Conservation (phyloP, 2,329 filamentous ascomycete genomes). For the Phialophora macrospora region DNA sequence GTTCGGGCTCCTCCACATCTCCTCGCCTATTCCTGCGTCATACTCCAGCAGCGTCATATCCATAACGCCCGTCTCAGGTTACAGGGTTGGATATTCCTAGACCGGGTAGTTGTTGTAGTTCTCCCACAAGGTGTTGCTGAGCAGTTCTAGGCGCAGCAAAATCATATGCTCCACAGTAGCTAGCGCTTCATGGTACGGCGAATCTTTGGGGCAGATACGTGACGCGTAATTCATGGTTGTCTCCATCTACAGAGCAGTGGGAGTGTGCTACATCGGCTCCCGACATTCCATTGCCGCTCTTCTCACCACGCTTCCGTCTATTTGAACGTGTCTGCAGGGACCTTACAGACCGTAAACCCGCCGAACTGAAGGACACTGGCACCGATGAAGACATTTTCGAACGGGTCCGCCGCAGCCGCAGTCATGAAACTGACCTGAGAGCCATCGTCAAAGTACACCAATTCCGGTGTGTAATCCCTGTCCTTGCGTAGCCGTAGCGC, state of each 20-base stretch:
- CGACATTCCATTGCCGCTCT: neutral
- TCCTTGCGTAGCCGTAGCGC: constrained; percentile 26
- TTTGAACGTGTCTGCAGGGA: neutral
- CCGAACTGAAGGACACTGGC: constrained; percentile 28
- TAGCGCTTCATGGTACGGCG: neutral
- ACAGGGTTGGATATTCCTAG: too few relatives aligned
- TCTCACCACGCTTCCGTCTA: neutral
- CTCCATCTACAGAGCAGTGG: neutral
- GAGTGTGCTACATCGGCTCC: neutral
- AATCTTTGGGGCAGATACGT: neutral
- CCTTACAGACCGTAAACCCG: constrained; percentile 29
- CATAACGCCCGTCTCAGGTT: neutral
- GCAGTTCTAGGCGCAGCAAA: too few relatives aligned
- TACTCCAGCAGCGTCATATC: neutral
- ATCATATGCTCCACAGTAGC: neutral
- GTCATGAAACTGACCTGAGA: constrained; percentile 34
- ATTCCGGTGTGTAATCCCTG: constrained; percentile 25
- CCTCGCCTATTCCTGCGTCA: neutral
- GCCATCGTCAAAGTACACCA: constrained; percentile 33
- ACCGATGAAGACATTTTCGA: constrained; percentile 22
- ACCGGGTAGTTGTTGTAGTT: too few relatives aligned
- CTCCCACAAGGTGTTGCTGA: too few relatives aligned
- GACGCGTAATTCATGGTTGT: neutral
- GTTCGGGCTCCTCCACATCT: too few relatives aligned
- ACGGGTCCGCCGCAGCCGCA: constrained; percentile 26